Evolutionary conservation across 2,329 filamentous ascomycete genomes (phyloP), one percentile per base, ranked within the genome.

Genomic region (Alternaria postmessia): DNA sequence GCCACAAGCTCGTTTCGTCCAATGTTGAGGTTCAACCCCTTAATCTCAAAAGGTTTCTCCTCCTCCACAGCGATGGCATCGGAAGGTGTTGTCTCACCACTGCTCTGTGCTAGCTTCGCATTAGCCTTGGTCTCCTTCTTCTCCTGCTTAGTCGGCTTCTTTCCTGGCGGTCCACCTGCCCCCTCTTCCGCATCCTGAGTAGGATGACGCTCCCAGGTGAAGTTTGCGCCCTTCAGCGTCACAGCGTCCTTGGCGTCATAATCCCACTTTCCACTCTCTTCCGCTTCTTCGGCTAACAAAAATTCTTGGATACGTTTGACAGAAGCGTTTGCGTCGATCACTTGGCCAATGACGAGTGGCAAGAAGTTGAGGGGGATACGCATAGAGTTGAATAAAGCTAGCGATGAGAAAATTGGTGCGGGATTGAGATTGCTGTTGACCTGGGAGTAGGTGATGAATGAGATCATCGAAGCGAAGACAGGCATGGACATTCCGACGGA

Each of bases 381-480:
- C 43, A 99, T 85, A 5, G 91, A 89, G 77, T 98, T 98, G 85
- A 98, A 99, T 7, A 98, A 81, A 0, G 94, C 94, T 14, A 98
- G 84, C 0, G 94, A 98, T 0, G 94, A 97, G 81, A 99, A 98
- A 36, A 98, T 86, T 24, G 89, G 84, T 0, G 93, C 92, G 0
- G 95, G 89, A 1, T 87, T 83, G 18, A 98, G 85, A 28, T 78
- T 77, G 68, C 93, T 89, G 59, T 90, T 83, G 1, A 86, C 82
- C n/a, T 87, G 78, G 1, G 85, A 85, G 68, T 86, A 89, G 0
- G 92, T 94, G 78, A 98, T 94, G 78, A 98, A 98, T 0, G 94
- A 88, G 41, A 98, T 79, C 93, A 98, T 97, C 1, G 94, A 96
- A 0, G 94, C 93, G 69, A 98, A 97, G 54, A 96, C 91, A 7